Evolutionary conservation across 2,329 filamentous ascomycete genomes (phyloP).

Genomic region (Periconia macrospinosa): DNA sequence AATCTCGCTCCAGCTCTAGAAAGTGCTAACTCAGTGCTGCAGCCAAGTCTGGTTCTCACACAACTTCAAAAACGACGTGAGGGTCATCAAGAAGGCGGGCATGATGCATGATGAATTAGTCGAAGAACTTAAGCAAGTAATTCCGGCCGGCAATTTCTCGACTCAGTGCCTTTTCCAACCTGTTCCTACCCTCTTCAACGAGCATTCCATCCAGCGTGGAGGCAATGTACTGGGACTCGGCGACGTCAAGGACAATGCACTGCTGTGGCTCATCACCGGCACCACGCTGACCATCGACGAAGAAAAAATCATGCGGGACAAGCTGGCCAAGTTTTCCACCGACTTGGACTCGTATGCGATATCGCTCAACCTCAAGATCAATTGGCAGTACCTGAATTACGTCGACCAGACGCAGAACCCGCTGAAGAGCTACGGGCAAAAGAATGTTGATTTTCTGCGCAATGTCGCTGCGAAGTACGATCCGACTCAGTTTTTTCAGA

Average conservation of each 20-base stretch:
- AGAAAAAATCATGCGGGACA: slow-evolving; percentile 1
- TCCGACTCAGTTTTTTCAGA: slow-evolving; percentile 13
- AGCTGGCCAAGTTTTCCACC: neutral
- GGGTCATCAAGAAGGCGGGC: slow-evolving; percentile 38
- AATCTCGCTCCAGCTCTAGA: no score
- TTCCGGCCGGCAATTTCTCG: slow-evolving; percentile 12
- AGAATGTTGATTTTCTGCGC: neutral
- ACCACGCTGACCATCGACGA: neutral
- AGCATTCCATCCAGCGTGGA: slow-evolving; percentile 6
- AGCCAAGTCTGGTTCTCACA: slow-evolving; percentile 20
- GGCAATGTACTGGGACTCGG: slow-evolving; percentile 25
- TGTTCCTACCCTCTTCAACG: slow-evolving; percentile 11
- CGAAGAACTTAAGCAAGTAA: slow-evolving; percentile 17
- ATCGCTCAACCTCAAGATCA: neutral
- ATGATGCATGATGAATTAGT: slow-evolving; percentile 44
- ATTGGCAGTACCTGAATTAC: slow-evolving; percentile 29
- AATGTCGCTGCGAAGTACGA: slow-evolving; percentile 4
- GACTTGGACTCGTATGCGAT: neutral
- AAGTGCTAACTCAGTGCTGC: neutral
- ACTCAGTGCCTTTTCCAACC: slow-evolving; percentile 15
- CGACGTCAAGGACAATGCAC: slow-evolving; percentile 12
- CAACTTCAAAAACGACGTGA: slow-evolving; percentile 30
- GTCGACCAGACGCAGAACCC: slow-evolving; percentile 10
- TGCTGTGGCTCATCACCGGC: slow-evolving; percentile 12
- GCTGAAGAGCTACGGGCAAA: slow-evolving; percentile 8